Base-by-base conservation (phyloP, 2,329 filamentous ascomycete species). In the Ophiostoma angusticollis region DNA sequence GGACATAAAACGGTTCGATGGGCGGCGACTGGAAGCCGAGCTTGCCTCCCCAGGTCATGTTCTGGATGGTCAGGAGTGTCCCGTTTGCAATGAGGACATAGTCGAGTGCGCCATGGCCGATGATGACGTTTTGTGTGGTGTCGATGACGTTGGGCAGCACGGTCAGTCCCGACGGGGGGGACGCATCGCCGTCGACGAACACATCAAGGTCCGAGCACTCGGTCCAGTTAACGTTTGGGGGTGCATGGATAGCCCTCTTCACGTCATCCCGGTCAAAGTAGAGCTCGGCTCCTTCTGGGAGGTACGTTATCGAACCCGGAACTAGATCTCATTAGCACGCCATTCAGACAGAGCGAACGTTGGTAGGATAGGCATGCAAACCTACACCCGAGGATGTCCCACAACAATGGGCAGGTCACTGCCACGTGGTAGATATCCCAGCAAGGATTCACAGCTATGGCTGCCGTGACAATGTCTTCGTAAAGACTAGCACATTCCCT, bases 401-500 rank as follows among this genome's bases (percentile, higher is more conserved):
- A 84, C 2, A 72, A 62, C 3, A 77, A 47, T 0, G 84, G 84
- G 53, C 84, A 91, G 11, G 76, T 80, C 4, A 74, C 76, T 3
- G 72, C 72, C 12, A 89, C 70, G 36, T 81, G 72, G 58, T 89
- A 91, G 9, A 83, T 62, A 54, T 85, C 75, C 59, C 81, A 93
- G 62, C 84, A 91, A 0, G 84, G 84, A 59, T 91, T 91, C 24
- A 73, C 57, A 1, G 61, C 52, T 5, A 63, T 45, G 7, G 69
- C 68, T 22, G 74, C 78, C 0, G 63, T 47, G 49, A 61, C 62
- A 22, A 83, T 69, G 17, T 68, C 60, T 41, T 67, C 55, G 49
- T 69, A 80, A 16, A 84, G 49, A 42, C 62, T 50, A 35, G 65
- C 62, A 53, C 82, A 87, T 4, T 63, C 67, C 0, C 58, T 51